Evolutionary conservation across 1,284 basidiomycete species (phyloP).

Genomic region (Apiotrichum mycotoxinovorans): DNA sequence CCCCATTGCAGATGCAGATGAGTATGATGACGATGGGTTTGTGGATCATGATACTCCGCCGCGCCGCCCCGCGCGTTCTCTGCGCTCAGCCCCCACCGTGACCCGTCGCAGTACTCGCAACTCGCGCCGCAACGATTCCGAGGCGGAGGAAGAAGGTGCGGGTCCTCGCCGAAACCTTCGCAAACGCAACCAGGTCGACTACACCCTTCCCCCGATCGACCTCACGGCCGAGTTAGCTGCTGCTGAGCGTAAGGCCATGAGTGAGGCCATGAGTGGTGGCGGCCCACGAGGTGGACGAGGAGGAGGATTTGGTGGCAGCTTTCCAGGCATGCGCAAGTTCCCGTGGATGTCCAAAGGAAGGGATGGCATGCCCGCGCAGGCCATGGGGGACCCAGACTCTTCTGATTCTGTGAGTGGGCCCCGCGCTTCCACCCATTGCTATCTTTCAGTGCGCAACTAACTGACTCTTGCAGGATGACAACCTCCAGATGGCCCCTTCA

Average conservation of each 20-base stretch:
- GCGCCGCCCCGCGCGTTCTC: not conserved
- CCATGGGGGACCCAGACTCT: constrained; percentile 45
- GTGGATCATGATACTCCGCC: constrained; percentile 8
- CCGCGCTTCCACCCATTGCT: not conserved
- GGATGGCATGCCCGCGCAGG: constrained; percentile 28
- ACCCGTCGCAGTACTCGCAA: constrained; percentile 18
- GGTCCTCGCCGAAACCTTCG: constrained; percentile 36
- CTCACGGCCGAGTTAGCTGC: constrained; percentile 32
- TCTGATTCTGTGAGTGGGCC: constrained; percentile 41
- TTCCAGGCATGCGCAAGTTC: constrained; percentile 18
- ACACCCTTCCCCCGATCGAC: constrained; percentile 45
- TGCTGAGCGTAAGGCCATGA: constrained; percentile 15
- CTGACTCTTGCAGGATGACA: constrained; percentile 2
- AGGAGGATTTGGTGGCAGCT: not conserved
- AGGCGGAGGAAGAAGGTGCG: constrained; percentile 38
- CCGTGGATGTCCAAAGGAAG: constrained; percentile 34
- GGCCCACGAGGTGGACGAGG: constrained; percentile 3
- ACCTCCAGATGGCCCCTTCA: constrained; percentile 6
- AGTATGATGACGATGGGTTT: constrained; percentile 44
- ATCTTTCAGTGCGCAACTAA: not conserved
- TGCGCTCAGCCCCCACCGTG: constrained; percentile 3
- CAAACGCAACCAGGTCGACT: constrained; percentile 45
- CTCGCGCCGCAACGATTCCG: constrained; percentile 21
- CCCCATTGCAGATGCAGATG: constrained; percentile 26
- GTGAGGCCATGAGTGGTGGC: constrained; percentile 28